phyloP scores from a whole-genome alignment of 2,329 filamentous ascomycete species.

The Neoscytalidium dimidiatum region DNA sequence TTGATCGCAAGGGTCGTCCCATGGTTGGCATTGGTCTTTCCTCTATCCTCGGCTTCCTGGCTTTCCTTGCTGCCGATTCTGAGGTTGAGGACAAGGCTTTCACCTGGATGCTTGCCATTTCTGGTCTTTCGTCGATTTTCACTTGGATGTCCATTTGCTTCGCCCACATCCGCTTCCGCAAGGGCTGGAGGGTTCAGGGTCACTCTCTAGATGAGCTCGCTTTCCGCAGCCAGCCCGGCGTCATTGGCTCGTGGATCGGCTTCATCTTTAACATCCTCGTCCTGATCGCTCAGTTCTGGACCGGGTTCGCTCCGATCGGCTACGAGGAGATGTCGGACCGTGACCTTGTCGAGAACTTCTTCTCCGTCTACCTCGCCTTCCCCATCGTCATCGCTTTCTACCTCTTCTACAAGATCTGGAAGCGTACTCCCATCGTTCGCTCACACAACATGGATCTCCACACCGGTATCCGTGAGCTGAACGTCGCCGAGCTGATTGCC shows the following conservation, averaged over 20 bases:
- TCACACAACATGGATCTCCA: slow-evolving; percentile 79
- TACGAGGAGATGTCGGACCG: slow-evolving; percentile 36
- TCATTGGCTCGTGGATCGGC: slow-evolving; percentile 44
- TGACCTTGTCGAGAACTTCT: slow-evolving; percentile 60
- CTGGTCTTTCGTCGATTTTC: slow-evolving; percentile 72
- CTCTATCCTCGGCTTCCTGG: slow-evolving; percentile 60
- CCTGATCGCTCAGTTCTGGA: slow-evolving; percentile 38
- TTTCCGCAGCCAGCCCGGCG: slow-evolving; percentile 44
- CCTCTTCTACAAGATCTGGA: slow-evolving; percentile 71
- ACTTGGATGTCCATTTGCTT: slow-evolving; percentile 85
- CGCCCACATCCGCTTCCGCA: slow-evolving; percentile 86
- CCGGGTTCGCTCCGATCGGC: slow-evolving; percentile 30
- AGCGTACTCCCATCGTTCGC: slow-evolving; percentile 67
- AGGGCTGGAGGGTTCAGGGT: slow-evolving; percentile 42
- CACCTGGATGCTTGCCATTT: slow-evolving; percentile 77
- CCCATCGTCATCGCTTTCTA: slow-evolving; percentile 71
- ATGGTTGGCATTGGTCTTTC: slow-evolving; percentile 56
- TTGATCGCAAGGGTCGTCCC: slow-evolving; percentile 45
- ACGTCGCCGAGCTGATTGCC: slow-evolving; percentile 73
- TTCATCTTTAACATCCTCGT: slow-evolving; percentile 41
- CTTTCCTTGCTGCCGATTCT: slow-evolving; percentile 67
- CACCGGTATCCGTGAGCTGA: slow-evolving; percentile 82
- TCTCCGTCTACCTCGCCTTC: slow-evolving; percentile 76
- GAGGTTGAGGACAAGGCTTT: slow-evolving; percentile 74
- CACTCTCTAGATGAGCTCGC: slow-evolving; percentile 47